Percentiles rank a stretch among this genome's conserved stretches.
phyloP scores from a whole-genome alignment of 257 asterid species.

The Ilex aquifolium region DNA sequence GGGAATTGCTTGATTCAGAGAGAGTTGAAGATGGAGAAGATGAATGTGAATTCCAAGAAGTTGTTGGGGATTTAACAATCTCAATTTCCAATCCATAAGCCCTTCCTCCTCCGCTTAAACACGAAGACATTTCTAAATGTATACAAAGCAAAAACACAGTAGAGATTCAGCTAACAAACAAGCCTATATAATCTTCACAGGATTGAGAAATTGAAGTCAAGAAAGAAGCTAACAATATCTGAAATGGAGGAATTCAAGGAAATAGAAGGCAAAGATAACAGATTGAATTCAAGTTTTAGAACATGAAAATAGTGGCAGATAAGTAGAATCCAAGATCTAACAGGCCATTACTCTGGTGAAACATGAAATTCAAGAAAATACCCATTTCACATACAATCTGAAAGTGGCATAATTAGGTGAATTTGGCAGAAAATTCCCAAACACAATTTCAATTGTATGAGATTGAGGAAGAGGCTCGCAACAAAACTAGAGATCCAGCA shows the following conservation, averaged over 20 bases:
- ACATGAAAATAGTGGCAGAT: too few relatives aligned
- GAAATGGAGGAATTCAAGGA: too few relatives aligned
- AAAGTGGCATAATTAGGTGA: neutral
- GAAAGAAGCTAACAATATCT: neutral
- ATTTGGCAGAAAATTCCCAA: conserved; percentile 1
- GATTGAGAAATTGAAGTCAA: too few relatives aligned
- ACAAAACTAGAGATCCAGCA: neutral
- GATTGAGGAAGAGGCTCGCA: conserved; percentile 1
- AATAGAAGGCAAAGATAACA: too few relatives aligned
- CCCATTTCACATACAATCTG: conserved; percentile 2
- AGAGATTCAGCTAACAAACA: neutral
- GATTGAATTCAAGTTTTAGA: too few relatives aligned
- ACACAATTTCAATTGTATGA: neutral
- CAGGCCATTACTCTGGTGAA: too few relatives aligned
- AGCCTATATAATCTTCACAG: neutral
- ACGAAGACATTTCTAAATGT: conserved; percentile 47
- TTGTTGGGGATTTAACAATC: conserved; percentile 61
- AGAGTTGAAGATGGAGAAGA: conserved; percentile 83
- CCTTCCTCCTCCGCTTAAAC: conserved; percentile 69
- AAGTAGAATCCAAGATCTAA: too few relatives aligned
- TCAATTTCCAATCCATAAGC: conserved; percentile 69
- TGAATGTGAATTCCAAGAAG: conserved; percentile 67
- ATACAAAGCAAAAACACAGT: neutral
- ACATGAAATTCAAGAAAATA: too few relatives aligned
- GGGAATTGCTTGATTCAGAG: conserved; percentile 73